Percentiles rank a stretch among this genome's conserved stretches.
These are phyloP conservation scores for Scenedesmus sp. DNA, from an alignment of 163 green algal genomes.

Conservation along the genomic window DNA sequence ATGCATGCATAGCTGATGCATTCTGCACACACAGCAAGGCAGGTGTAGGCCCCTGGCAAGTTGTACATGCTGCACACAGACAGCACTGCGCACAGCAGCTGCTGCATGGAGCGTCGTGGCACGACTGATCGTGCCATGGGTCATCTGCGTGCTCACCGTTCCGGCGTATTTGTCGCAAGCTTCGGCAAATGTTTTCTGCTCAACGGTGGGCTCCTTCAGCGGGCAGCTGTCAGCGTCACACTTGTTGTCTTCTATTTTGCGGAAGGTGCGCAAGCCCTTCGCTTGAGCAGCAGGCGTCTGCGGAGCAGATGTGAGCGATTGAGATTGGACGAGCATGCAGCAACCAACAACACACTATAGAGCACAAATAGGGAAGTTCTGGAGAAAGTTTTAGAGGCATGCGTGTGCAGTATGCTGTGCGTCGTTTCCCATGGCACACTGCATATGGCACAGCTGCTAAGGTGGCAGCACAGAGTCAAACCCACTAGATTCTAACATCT, in stretches of 20 bases:
- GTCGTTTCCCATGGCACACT: too few species aligned
- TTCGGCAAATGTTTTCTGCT: neutral
- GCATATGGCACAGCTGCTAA: too few species aligned
- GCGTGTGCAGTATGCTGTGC: too few species aligned
- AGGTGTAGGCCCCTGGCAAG: neutral
- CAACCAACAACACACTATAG: too few species aligned
- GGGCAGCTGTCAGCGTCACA: neutral
- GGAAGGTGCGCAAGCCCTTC: neutral
- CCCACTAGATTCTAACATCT: neutral
- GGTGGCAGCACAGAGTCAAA: too few species aligned
- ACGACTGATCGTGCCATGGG: too few species aligned
- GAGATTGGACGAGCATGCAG: neutral
- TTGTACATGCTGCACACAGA: neutral
- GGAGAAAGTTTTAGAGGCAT: too few species aligned
- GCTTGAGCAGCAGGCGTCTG: neutral
- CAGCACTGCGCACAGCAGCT: neutral
- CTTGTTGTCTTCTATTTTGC: neutral
- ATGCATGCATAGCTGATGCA: neutral
- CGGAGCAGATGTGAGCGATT: neutral
- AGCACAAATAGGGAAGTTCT: too few species aligned
- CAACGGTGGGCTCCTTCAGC: neutral
- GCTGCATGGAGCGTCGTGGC: too few species aligned
- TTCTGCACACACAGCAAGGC: neutral
- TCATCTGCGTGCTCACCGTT: neutral
- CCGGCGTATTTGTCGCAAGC: slow-evolving; percentile 7